Evolutionary conservation across 2,329 filamentous ascomycete species (phyloP), one percentile per base, ranked within the genome.

Genomic region (Thelonectria rubi): DNA sequence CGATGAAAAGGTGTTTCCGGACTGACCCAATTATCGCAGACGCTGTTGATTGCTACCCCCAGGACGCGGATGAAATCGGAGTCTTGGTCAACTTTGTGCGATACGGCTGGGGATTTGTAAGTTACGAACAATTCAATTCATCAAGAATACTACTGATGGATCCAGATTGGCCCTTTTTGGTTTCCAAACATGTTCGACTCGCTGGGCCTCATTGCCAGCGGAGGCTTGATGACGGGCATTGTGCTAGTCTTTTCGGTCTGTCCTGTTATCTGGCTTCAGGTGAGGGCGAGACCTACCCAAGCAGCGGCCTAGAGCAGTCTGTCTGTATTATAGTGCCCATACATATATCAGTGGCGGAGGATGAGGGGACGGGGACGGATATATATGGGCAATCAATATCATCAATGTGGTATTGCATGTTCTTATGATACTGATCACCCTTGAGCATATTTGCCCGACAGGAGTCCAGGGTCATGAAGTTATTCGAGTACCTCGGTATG

Each of bases 71-170:
- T 8, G 55, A 51, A 1, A 51, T 53, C 8, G 55, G 55, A 21
- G 55, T 58, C 15, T 42, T 58, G 34, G 45, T 58, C n/a, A 47
- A 50, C 8, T 58, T 58, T 20, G 55, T 58, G 6, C 47, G 55
- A 15, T 51, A 58, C 14, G 50, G 40, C 10, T 58, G 48, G 55
- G 55, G 55, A 11, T 58, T 58, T 21, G 50, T 58, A 15, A 46
- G 42, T 46, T 9, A 6, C 17, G 11, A 4, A 30, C 26, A 8
- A 3, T 21, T 3, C 20, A 4, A 8, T 46, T 46, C 12, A 37
- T 7, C 12, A 2, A 21, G 12, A 21, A 21, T 21, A 15, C 42
- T 26, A 7, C 20, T 18, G 12, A 20, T 4, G 17, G 3, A 12
- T 24, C 4, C 7, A 46, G 42, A 46, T 46, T 15, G 42, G 42